These are phyloP conservation scores for Sphaerostilbella broomeana DNA, from an alignment of 2,329 filamentous ascomycete species.

Conservation along the genomic window DNA sequence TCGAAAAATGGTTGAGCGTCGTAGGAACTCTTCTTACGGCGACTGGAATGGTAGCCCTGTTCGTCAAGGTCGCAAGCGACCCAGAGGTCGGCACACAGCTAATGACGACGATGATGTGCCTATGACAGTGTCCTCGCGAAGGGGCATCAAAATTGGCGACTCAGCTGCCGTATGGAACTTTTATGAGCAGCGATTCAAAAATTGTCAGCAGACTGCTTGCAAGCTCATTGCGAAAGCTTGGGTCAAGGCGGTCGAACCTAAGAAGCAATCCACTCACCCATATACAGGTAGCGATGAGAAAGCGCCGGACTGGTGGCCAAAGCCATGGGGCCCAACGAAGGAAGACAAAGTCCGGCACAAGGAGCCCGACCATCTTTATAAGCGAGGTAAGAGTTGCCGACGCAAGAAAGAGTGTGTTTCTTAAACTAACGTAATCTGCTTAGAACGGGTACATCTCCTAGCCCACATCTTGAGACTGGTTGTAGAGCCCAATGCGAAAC, in stretches of 20 bases:
- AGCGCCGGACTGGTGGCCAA: slow-evolving; percentile 62
- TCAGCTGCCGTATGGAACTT: slow-evolving; percentile 49
- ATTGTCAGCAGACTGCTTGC: slow-evolving; percentile 63
- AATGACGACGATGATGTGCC: slow-evolving; percentile 37
- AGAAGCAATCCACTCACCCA: slow-evolving; percentile 68
- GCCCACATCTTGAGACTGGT: slow-evolving; percentile 55
- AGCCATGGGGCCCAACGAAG: slow-evolving; percentile 43
- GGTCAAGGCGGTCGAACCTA: slow-evolving; percentile 69
- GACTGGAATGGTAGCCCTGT: slow-evolving; percentile 26
- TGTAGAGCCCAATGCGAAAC: slow-evolving; percentile 41
- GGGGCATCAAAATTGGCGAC: slow-evolving; percentile 47
- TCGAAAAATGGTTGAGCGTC: slow-evolving; percentile 25
- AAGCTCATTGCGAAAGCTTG: slow-evolving; percentile 69
- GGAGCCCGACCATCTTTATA: slow-evolving; percentile 68
- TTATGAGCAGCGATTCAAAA: slow-evolving; percentile 55
- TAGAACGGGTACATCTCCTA: slow-evolving; percentile 54
- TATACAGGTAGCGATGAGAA: slow-evolving; percentile 61
- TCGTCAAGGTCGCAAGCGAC: slow-evolving; percentile 26
- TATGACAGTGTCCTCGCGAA: slow-evolving; percentile 34
- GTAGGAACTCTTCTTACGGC: slow-evolving; percentile 26
- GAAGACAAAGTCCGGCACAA: slow-evolving; percentile 57
- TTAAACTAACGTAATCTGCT: neutral
- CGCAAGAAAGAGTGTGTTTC: too few relatives aligned
- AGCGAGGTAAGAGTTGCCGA: slow-evolving; percentile 54
- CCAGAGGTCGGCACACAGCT: slow-evolving; percentile 29